Percentiles rank a stretch among this genome's conserved stretches.
Evolutionary conservation across 768 basidiomycete genomes (phyloP).

Genomic region (Neoboletus subvelutipes): DNA sequence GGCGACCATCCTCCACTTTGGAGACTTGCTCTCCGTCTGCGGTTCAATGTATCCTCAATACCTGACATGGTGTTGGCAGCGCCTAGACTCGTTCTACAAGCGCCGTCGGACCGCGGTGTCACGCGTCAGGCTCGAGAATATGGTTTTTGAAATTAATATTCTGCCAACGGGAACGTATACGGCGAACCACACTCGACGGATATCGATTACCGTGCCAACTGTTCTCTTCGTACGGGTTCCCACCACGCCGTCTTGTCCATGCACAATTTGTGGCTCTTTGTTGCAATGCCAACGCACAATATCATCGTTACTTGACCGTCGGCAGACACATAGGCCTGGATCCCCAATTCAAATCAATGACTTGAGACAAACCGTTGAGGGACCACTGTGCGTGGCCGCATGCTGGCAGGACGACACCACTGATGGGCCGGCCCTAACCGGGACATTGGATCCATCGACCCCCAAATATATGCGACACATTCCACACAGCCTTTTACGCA

Average conservation of each 20-base stretch:
- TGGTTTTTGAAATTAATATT: not conserved
- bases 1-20: not conserved
- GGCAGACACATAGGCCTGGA: not conserved
- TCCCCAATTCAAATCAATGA: not conserved
- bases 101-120: not conserved
- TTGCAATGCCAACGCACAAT: not conserved
- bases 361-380: not conserved
- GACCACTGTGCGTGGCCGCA: not conserved
- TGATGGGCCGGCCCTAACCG: too few relatives aligned
- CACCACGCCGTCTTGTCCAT: not conserved
- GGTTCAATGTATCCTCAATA: not conserved
- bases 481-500: not conserved
- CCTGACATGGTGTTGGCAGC: not conserved
- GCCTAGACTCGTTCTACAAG: not conserved
- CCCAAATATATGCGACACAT: not conserved
- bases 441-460: not conserved
- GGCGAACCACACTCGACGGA: not conserved
- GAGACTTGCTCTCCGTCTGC: conserved; percentile 1
- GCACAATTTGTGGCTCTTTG: too few relatives aligned
- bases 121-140: not conserved
- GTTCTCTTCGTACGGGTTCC: not conserved
- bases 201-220: not conserved
- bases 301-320: not conserved
- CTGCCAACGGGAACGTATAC: not conserved
- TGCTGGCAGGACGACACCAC: not conserved